Evolutionary conservation across 1,139 yeast genomes (phyloP), one percentile per base, ranked within the genome.

Genomic region (Torulaspora pretoriensis): DNA sequence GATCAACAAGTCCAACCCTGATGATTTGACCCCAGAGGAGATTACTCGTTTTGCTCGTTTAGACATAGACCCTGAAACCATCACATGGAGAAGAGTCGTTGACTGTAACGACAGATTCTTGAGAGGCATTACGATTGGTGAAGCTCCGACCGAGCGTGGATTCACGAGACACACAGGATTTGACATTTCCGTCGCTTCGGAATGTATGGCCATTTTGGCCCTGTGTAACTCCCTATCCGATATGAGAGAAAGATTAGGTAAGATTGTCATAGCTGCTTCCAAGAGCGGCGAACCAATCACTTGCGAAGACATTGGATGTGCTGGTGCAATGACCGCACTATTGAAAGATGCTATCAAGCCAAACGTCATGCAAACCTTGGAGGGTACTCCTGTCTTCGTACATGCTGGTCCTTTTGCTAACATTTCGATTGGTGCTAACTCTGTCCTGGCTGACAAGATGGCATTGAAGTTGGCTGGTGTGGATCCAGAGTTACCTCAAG

Each of bases 391-490:
- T 28, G 98, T 92, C 35, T 83, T 92, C 60, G 96, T 92, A 43
- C 98, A 92, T 65, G 97, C 97, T 48, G 98, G 98, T 54, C 98
- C 98, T 41, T 92, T 92, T 66, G 98, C 98, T 57, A 92, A 92
- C 69, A 92, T 92, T 56, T 87, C 96, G 38, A 92, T 92, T 65
- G 98, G 97, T 63, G 97, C 97, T 6, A 83, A 88, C 52, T 90
- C 97, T 31, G 89, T 92, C 38, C 73, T 92, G 51, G 97, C 98
- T 54, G 98, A 92, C 69, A 86, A 86, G 69, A 82, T 92, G 77
- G 97, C 97, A 4, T 78, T 92, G 65, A 90, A 92, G 71, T 78
- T 92, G 56, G 90, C 94, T 35, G 96, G 96, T 67, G 83, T 80
- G 32, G 77, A 75, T 52, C 67, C 74, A 63, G 65, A 57, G 63